Evolutionary conservation across 306 rosid genomes (phyloP), one percentile per base, ranked within the genome.

Genomic region (Quercus engelmannii): DNA sequence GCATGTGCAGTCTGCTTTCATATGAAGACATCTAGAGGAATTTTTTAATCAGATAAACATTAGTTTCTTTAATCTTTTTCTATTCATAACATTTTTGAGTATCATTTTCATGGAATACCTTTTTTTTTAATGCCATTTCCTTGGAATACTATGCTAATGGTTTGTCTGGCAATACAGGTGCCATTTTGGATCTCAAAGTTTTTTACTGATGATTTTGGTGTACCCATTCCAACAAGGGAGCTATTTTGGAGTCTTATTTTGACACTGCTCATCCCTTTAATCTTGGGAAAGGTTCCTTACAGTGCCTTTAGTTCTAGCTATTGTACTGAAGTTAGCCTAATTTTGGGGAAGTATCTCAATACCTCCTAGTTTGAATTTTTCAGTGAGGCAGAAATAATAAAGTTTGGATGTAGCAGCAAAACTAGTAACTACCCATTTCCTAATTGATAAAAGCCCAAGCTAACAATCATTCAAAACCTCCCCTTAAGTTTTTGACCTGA

Each of bases 211-310:
- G 52, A 25, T 68, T 68, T 33, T 35, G 72, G 72, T 68, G 72
- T n/a, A 35, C 9, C 72, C 72, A 68, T 68, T 68, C 72, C 72
- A 68, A 19, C 72, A 35, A 38, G 72, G 52, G 72, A 68, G 72
- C 28, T 68, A 9, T 68, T 68, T 35, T 68, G 72, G 52, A 68
- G 72, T 68, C 72, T 68, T 33, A 68, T 68, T 10, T 33, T 68
- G 15, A 68, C 52, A 4, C 72, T 68, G 18, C 72, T 68, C 4
- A 38, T 68, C 14, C 72, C 72, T 68, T 68, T 68, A 31, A 23
- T 35, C 41, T 68, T 68, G 72, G 72, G 52, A 35, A 68, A 68
- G 72, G 72, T 68, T 19, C 72, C 72, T 35, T 68, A 26, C 28
- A 18, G 54, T 33, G 72, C 72, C 72, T 35, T 19, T 68, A 10